These are phyloP conservation scores for Trichocomaceae sp. DNA, from an alignment of 2,329 filamentous ascomycete species.

Conservation along the genomic window DNA sequence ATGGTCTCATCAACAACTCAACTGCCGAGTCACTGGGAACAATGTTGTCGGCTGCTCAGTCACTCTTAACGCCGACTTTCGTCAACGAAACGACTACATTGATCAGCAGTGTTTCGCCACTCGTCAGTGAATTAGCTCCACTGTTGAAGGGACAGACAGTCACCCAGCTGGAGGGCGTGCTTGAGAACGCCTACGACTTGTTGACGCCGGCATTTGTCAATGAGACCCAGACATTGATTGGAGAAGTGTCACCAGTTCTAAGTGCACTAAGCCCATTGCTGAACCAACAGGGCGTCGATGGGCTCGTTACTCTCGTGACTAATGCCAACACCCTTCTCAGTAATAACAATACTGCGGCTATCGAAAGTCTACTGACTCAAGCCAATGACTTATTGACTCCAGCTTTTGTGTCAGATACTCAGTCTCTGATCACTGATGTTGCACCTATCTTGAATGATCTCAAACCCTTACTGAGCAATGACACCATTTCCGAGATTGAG, in stretches of 20 bases:
- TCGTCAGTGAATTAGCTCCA: constrained; percentile 17
- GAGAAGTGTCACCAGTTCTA: constrained; percentile 17
- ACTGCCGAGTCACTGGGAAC: constrained; percentile 3
- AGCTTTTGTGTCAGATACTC: constrained; percentile 5
- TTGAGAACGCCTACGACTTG: constrained; percentile 21
- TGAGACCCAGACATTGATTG: constrained; percentile 13
- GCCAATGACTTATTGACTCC: constrained; percentile 17
- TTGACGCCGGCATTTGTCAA: constrained; percentile 19
- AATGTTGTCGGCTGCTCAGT: constrained; percentile 7
- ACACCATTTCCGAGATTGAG: constrained; percentile 25
- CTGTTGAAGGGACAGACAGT: constrained; percentile 22
- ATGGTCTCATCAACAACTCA: constrained; percentile 9
- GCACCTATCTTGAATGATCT: constrained; percentile 11
- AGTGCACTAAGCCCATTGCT: constrained; percentile 14
- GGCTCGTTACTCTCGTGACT: constrained; percentile 10
- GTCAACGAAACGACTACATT: constrained; percentile 16
- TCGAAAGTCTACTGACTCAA: constrained; percentile 13
- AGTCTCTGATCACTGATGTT: constrained; percentile 7
- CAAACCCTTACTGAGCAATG: constrained; percentile 17
- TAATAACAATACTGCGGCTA: constrained; percentile 17
- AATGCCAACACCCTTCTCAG: constrained; percentile 15
- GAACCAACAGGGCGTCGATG: constrained; percentile 12
- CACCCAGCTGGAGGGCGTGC: constrained; percentile 17
- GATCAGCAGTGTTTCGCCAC: constrained; percentile 15
- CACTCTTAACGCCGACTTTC: constrained; percentile 12